phyloP scores from a whole-genome alignment of 169 alveolate genomes.

The Plasmodium reichenowi region DNA sequence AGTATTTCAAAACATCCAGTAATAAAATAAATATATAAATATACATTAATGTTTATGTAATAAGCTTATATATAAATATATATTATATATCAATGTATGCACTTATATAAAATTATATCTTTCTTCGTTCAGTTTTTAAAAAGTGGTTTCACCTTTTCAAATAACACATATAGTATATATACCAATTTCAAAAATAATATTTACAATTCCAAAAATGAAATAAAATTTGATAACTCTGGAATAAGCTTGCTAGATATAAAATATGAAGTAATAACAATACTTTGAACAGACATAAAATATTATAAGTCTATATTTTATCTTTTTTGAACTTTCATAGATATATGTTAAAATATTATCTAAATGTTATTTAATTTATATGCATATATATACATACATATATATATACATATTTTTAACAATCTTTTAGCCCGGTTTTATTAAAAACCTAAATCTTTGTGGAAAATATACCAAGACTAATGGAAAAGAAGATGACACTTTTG shows the following conservation, averaged over 20 bases:
- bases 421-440: conserved; percentile 39
- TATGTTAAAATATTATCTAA: too few relatives aligned
- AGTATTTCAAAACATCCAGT: conserved; percentile 67
- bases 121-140: conserved; percentile 34
- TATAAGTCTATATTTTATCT: too few relatives aligned
- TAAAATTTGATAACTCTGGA: conserved; percentile 54
- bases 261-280: conserved; percentile 10
- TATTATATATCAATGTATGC: not conserved
- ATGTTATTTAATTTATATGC: too few relatives aligned
- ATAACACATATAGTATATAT: conserved; percentile 51
- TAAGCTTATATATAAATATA: not conserved
- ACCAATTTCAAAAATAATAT: conserved; percentile 41
- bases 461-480: conserved; percentile 36
- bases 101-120: not conserved
- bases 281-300: too few relatives aligned
- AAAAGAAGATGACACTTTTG: conserved; percentile 57
- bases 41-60: not conserved
- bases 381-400: not conserved
- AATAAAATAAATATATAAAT: not conserved
- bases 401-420: not conserved
- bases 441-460: conserved; percentile 42
- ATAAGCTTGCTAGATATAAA: conserved; percentile 47
- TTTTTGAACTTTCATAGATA: too few relatives aligned
- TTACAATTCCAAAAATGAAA: conserved; percentile 46
- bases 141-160: conserved; percentile 59